Conservation (phyloP, 768 basidiomycete species). For the Amanita rimosa region DNA sequence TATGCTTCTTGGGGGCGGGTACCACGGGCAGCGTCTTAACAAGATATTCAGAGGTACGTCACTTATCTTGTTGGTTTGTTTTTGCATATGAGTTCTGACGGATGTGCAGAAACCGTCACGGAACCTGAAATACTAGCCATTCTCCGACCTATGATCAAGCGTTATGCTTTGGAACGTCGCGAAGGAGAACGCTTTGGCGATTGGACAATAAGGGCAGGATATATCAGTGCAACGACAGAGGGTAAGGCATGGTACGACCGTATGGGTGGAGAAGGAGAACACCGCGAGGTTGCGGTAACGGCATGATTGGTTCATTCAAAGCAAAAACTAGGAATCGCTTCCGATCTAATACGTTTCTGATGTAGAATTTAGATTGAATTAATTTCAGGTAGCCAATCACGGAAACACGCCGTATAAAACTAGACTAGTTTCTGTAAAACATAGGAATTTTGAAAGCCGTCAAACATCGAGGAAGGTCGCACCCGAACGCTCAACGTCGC, state of each 20-base stretch:
- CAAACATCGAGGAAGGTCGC: too few species aligned
- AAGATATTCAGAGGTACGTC: conserved; percentile 81
- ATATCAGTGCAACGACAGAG: too few species aligned
- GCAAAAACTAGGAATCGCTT: too few species aligned
- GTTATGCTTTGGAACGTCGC: conserved; percentile 76
- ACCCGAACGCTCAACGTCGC: too few species aligned
- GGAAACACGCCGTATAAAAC: too few species aligned
- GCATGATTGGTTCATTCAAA: background rate
- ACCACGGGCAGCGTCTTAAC: conserved; percentile 88
- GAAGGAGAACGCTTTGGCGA: conserved; percentile 94
- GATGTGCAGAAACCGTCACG: background rate
- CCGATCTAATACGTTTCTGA: too few species aligned
- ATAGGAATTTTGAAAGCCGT: too few species aligned
- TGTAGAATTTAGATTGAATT: too few species aligned
- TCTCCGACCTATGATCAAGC: conserved; percentile 77
- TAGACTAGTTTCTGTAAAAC: too few species aligned
- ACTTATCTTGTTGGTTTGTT: background rate
- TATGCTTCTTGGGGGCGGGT: conserved; percentile 95
- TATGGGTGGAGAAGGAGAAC: conserved; percentile 18
- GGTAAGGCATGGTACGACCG: conserved; percentile 64
- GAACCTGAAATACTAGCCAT: background rate
- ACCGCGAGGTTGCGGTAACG: background rate
- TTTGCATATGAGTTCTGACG: background rate
- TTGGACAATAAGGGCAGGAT: conserved; percentile 81
- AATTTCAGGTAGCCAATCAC: too few species aligned